A percentile compares a stretch with the other conserved stretches of the same genome.
Conservation (phyloP, 148 eudicot genomes). For the Rhododendron mucronatum region DNA sequence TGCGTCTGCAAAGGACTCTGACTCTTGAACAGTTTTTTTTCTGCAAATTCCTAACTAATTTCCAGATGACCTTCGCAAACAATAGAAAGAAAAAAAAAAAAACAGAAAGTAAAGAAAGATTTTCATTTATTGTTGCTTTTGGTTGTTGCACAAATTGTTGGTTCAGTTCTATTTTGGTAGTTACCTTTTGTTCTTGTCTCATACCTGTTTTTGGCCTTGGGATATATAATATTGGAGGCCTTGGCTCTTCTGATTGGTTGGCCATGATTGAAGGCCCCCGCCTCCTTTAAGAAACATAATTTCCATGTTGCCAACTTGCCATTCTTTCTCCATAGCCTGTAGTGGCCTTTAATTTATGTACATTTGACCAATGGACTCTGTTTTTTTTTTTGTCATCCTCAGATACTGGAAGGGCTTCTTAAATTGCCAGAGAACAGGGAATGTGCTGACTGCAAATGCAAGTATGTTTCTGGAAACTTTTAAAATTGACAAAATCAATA, state of each 20-base stretch:
- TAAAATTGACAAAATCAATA: neutral
- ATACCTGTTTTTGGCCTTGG: neutral
- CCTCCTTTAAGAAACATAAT: neutral
- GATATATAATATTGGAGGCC: neutral
- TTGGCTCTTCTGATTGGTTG: neutral
- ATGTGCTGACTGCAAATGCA: conserved; percentile 94
- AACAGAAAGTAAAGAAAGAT: neutral
- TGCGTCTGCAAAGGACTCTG: neutral
- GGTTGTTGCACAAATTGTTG: neutral
- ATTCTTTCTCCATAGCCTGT: conserved; percentile 1
- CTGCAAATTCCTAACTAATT: neutral
- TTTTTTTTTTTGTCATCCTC: conserved; percentile 6
- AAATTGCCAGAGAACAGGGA: conserved; percentile 95
- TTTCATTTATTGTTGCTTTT: neutral
- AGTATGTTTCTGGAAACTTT: conserved; percentile 41
- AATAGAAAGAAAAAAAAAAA: neutral
- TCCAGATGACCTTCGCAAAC: neutral
- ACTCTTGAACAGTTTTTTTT: neutral
- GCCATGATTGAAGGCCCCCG: neutral
- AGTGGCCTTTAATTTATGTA: neutral
- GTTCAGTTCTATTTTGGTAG: neutral
- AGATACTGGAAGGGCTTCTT: conserved; percentile 94
- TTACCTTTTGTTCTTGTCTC: neutral
- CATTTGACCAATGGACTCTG: neutral
- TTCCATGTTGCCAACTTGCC: neutral